Evolutionary conservation across 345 rosid species (phyloP).

Genomic region (Linum tenue): DNA sequence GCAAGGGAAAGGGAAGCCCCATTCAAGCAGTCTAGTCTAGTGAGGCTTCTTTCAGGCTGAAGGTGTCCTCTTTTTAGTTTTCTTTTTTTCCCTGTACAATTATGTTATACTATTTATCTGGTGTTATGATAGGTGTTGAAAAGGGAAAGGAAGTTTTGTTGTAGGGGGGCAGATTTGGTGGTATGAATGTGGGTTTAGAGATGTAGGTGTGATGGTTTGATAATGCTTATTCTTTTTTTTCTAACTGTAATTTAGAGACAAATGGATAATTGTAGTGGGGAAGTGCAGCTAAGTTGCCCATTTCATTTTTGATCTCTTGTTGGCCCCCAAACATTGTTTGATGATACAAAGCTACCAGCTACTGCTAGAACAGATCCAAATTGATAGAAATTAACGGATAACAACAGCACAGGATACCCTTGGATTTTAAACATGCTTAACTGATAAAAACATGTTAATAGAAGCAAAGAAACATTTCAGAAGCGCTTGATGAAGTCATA

Average conservation of each 20-base stretch:
- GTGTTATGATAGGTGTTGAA: neutral
- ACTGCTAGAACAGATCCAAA: too few species aligned
- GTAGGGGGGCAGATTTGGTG: too few species aligned
- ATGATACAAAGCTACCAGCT: too few species aligned
- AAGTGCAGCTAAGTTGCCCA: neutral
- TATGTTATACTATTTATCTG: neutral
- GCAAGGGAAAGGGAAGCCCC: constrained; percentile 44
- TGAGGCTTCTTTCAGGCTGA: neutral
- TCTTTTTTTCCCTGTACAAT: neutral
- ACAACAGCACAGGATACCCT: too few species aligned
- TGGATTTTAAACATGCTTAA: too few species aligned
- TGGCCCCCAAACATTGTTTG: too few species aligned
- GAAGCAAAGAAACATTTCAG: neutral
- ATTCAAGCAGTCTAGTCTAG: constrained; percentile 54
- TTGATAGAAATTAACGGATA: too few species aligned
- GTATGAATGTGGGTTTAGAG: neutral
- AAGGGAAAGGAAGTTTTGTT: neutral
- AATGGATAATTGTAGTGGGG: neutral
- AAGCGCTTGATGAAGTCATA: neutral
- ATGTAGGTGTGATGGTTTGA: neutral
- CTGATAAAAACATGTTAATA: too few species aligned
- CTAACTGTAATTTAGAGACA: neutral
- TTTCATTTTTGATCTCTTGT: neutral
- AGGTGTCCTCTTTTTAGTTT: neutral
- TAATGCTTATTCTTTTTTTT: too few species aligned